Base-by-base conservation (phyloP, 768 basidiomycete species). In the Collybia mongolica region DNA sequence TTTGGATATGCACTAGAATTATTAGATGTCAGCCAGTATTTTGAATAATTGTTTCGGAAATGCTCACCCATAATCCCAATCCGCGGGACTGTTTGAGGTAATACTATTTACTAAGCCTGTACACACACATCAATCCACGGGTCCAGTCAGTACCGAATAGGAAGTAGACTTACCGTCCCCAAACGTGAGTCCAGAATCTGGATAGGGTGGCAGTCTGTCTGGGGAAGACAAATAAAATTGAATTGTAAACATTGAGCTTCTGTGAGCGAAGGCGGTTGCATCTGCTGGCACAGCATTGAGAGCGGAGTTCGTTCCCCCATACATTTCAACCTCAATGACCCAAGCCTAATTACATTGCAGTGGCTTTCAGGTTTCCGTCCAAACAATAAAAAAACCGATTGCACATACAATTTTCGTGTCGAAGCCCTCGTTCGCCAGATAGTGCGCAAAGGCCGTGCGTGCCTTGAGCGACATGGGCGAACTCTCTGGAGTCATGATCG, bases 1-100 rank as follows among this genome's bases (percentile, higher is more conserved):
- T 75, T 77, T 2, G 71, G 59, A 52, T 79, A 77, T 8, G 73
- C 70, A 7, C 72, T 73, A 49, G 3, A 20, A 15, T 6, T 12
- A 17, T 14, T 5, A 6, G 9, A 19, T 18, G 18, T 41, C 9
- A 41, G 11, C 9, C 1, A 39, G 1, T 39, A 8, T 14, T 17
- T 17, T 39, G 18, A 12, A 44, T 17, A 28, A n/a, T 14, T 3
- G 18, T 44, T 4, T n/a, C 26, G 5, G 14, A 32, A 32, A 26
- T 15, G 19, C 35, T 3, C 22, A 46, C 44, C 44, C 44, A 7
- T 46, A 46, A 15, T 36, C 17, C 44, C 44, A 46, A 24, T 46
- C 15, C 2, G 20, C 19, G 20, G 44, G 44, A 15, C 35, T 46
- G 20, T 46, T 37, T 0, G 35, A 37, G 2, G 29, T 17, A n/a